Evolutionary conservation across 495 filamentous ascomycete species (phyloP), one percentile per base, ranked within the genome.

Genomic region (Penicillium subrubescens): DNA sequence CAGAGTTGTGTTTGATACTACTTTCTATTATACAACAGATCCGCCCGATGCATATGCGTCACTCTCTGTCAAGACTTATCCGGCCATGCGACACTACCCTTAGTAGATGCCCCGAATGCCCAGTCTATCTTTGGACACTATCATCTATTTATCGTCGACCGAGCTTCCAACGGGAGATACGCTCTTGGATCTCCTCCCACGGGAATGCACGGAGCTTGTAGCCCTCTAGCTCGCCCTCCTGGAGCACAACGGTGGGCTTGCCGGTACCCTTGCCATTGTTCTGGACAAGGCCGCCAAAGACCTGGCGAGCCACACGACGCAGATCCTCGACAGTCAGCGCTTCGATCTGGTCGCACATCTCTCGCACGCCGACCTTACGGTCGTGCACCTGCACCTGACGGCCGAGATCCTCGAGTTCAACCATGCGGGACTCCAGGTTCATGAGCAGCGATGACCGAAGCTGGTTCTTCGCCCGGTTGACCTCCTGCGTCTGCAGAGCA

Each of bases 391-490:
- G 96, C 10, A 99, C 92, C 77, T 98, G 95, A 62, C 95, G 83
- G 41, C 96, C 95, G 7, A 99, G 83, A 77, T 99, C 95, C 81
- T 99, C 95, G n/a, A 99, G 81, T 77, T 97, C 96, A 14, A 98
- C 92, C 95, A 98, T 97, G 46, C 96, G 86, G 62, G 87, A 91
- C 81, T 99, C 95, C 0, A 99, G 85, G 79, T 99, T 99, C 96
- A 99, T 98, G 43, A 99, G 85, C 27, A 99, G 81, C 44, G 89
- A 91, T 14, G 89, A 93, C 39, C 92, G 85, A 37, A 99, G 87
- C 81, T 98, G 96, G 73, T 99, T 99, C 86, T 99, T 99, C 12
- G 95, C 95, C n/a, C 95, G 88, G 73, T 89, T 88, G 27, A 99
- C 95, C 78, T 98, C 95, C 48, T 81, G 85, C 2, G 84, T 73